These are phyloP conservation scores for Thuidium tamariscinum DNA, from an alignment of 225 moss, liverwort and hornwort genomes.

Conservation along the genomic window DNA sequence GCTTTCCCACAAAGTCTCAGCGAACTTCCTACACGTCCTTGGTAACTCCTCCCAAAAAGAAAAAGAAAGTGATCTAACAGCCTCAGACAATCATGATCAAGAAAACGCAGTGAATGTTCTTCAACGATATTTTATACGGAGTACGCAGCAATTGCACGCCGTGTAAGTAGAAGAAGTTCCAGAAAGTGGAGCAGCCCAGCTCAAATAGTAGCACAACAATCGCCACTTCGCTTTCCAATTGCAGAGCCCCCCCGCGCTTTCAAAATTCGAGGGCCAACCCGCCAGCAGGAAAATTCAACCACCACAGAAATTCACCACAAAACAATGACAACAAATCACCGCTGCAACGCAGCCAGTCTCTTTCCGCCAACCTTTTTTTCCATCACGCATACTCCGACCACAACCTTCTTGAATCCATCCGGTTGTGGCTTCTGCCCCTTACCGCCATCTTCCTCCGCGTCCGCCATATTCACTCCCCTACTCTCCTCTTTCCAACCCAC, in stretches of 20 bases:
- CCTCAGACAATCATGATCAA: background rate
- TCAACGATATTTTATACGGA: background rate
- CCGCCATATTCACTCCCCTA: conserved; percentile 8
- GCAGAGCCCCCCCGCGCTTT: background rate
- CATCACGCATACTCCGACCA: conserved; percentile 68
- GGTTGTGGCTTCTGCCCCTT: background rate
- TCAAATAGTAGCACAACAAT: background rate
- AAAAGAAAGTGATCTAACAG: background rate
- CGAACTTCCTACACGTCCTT: background rate
- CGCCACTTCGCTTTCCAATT: background rate
- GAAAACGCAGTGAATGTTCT: background rate
- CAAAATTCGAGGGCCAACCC: background rate
- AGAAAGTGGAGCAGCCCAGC: background rate
- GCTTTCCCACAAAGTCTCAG: background rate
- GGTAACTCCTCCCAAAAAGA: background rate
- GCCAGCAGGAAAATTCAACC: background rate
- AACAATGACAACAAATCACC: background rate
- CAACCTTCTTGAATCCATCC: conserved; percentile 37
- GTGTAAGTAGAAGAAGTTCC: background rate
- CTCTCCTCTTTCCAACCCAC: background rate
- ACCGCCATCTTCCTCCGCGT: conserved; percentile 22
- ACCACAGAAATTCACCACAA: background rate
- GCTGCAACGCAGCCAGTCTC: background rate
- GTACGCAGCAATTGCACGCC: background rate
- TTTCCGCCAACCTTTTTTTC: conserved; percentile 54